phyloP scores from a whole-genome alignment of 805 yeast genomes.

The Candida koratica region DNA sequence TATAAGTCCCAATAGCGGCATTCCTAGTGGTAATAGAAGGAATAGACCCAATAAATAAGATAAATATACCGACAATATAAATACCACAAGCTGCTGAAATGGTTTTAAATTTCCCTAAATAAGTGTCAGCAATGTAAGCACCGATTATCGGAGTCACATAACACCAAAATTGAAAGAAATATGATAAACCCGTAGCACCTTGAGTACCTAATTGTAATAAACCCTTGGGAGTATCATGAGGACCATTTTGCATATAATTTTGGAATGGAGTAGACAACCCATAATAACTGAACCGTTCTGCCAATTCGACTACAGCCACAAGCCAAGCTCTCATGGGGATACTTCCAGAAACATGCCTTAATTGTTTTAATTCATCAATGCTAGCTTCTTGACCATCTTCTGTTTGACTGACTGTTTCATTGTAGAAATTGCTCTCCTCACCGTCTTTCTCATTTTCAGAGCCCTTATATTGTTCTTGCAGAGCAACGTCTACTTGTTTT shows the following conservation, averaged over 20 bases:
- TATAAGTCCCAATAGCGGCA: slow-evolving; percentile 62
- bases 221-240: slow-evolving; percentile 37
- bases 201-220: slow-evolving; percentile 56
- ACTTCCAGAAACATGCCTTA: slow-evolving; percentile 49
- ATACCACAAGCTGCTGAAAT: slow-evolving; percentile 57
- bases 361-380: slow-evolving; percentile 47
- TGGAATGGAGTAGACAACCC: slow-evolving; percentile 74
- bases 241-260: slow-evolving; percentile 67
- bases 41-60: slow-evolving; percentile 65
- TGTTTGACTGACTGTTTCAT: slow-evolving; percentile 6
- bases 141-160: slow-evolving; percentile 76
- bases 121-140: slow-evolving; percentile 72
- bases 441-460: slow-evolving; percentile 1
- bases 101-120: slow-evolving; percentile 68
- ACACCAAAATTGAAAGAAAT: slow-evolving; percentile 79
- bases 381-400: slow-evolving; percentile 46
- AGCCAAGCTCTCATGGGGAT: slow-evolving; percentile 58
- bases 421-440: neutral
- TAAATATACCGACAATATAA: slow-evolving; percentile 58
- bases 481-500: neutral
- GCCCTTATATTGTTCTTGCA: neutral
- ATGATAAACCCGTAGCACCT: slow-evolving; percentile 68
- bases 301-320: slow-evolving; percentile 68
- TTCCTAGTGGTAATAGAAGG: slow-evolving; percentile 50
- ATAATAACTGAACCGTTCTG: slow-evolving; percentile 79